Evolutionary conservation across 805 yeast genomes (phyloP).

Genomic region (Kuraishia piskuri): DNA sequence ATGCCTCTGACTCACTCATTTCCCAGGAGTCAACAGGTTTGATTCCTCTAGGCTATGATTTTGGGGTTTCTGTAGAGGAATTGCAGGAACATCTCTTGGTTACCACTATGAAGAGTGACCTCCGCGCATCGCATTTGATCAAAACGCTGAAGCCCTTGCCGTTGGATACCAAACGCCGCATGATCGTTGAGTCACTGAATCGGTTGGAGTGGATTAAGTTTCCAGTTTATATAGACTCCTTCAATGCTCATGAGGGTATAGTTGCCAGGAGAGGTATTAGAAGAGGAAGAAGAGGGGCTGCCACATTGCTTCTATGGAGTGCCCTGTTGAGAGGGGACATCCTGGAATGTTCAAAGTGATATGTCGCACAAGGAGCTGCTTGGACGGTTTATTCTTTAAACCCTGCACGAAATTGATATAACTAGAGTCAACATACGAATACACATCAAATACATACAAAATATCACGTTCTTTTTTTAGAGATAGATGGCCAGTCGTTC

Average conservation of each 20-base stretch:
- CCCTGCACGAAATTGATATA: neutral
- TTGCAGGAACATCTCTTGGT: neutral
- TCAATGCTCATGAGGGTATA: slow-evolving; percentile 83
- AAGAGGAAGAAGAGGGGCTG: slow-evolving; percentile 40
- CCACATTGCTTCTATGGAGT: slow-evolving; percentile 43
- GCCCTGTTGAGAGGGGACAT: slow-evolving; percentile 12
- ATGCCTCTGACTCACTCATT: neutral
- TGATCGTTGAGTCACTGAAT: slow-evolving; percentile 49
- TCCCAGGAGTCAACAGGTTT: neutral
- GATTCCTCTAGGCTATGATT: neutral
- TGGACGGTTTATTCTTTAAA: neutral
- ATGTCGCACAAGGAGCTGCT: neutral
- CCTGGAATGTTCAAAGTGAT: neutral
- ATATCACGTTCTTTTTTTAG: too few relatives aligned
- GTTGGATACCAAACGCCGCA: slow-evolving; percentile 13
- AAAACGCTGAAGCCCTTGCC: slow-evolving; percentile 14
- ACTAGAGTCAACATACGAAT: neutral
- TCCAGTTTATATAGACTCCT: slow-evolving; percentile 59
- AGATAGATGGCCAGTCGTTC: neutral
- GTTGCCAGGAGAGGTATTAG: slow-evolving; percentile 66
- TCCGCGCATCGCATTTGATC: slow-evolving; percentile 4
- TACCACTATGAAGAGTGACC: neutral
- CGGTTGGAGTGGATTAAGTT: slow-evolving; percentile 67
- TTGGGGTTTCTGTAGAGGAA: neutral
- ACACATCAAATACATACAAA: neutral